Evolutionary conservation across 192 early-diverging fungal genomes (phyloP).

Genomic region (Blastocladiella britannica): DNA sequence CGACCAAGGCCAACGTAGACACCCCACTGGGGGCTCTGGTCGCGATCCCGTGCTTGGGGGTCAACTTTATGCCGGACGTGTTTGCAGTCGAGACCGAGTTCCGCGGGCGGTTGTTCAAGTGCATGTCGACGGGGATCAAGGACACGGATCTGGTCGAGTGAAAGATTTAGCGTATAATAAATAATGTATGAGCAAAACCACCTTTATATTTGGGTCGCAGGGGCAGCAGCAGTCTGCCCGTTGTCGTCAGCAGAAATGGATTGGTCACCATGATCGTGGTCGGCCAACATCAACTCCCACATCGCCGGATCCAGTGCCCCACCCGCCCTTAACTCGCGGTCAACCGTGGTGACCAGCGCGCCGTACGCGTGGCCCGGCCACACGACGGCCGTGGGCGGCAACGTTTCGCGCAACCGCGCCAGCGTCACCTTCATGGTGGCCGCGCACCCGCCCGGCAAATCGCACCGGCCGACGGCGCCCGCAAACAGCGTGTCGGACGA

Average conservation of each 20-base stretch:
- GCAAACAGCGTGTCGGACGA: constrained; percentile 78
- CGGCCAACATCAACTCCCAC: not conserved
- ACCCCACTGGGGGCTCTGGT: not conserved
- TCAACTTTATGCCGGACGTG: not conserved
- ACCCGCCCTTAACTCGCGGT: constrained; percentile 21
- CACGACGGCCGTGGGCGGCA: constrained; percentile 46
- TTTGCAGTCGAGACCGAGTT: not conserved
- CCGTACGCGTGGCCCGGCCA: constrained; percentile 86
- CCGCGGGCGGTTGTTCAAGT: not conserved
- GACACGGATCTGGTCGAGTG: too few relatives aligned
- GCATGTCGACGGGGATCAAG: too few relatives aligned
- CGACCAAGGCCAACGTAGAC: not conserved
- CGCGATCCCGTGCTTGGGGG: not conserved
- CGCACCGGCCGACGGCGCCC: constrained; percentile 52
- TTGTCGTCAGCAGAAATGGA: too few relatives aligned
- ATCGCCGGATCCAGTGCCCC: not conserved
- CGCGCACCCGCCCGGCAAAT: constrained; percentile 54
- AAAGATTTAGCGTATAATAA: too few relatives aligned
- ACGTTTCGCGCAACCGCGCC: constrained; percentile 23
- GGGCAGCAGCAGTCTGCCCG: too few relatives aligned
- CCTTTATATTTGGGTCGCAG: too few relatives aligned
- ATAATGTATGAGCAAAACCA: too few relatives aligned
- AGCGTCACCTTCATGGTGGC: constrained; percentile 50
- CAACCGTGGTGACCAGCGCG: constrained; percentile 65
- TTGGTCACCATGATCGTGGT: too few relatives aligned